These are phyloP conservation scores for Aspergillus taichungensis DNA, from an alignment of 495 filamentous ascomycete genomes.

Conservation along the genomic window DNA sequence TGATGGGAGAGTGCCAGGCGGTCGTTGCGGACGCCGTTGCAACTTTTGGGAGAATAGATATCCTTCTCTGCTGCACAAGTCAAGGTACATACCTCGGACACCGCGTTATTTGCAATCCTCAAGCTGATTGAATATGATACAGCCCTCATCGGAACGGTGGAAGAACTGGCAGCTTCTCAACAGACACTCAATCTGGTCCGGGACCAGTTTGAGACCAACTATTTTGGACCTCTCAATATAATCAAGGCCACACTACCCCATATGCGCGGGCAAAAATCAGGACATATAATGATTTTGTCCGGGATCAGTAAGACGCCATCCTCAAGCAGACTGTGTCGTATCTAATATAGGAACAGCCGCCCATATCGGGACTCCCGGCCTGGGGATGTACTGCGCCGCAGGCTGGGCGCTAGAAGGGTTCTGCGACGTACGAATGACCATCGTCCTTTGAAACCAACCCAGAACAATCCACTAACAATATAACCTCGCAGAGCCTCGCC, in stretches of 20 bases:
- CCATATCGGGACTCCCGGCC: constrained; percentile 85
- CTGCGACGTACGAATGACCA: constrained; percentile 53
- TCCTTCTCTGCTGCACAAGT: constrained; percentile 78
- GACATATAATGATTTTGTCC: constrained; percentile 84
- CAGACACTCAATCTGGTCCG: constrained; percentile 69
- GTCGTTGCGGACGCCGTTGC: constrained; percentile 79
- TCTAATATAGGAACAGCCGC: constrained; percentile 43
- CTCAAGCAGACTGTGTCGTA: background rate
- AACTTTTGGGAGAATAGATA: constrained; percentile 79
- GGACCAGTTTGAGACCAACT: constrained; percentile 89
- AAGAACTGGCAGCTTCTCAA: constrained; percentile 71
- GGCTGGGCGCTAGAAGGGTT: constrained; percentile 98
- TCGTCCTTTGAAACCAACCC: too few species aligned
- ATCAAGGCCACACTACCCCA: constrained; percentile 82
- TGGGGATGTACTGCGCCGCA: constrained; percentile 83
- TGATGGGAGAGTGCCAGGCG: constrained; percentile 57
- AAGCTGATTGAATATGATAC: background rate
- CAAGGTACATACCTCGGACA: too few species aligned
- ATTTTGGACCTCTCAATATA: constrained; percentile 90
- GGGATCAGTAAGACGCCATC: constrained; percentile 57
- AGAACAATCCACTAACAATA: background rate
- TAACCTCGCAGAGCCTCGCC: constrained; percentile 55
- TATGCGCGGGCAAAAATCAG: constrained; percentile 67
- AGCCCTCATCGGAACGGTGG: constrained; percentile 86
- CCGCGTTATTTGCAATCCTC: background rate